Evolutionary conservation across 805 yeast genomes (phyloP).

Genomic region (Metschnikowia orientalis): DNA sequence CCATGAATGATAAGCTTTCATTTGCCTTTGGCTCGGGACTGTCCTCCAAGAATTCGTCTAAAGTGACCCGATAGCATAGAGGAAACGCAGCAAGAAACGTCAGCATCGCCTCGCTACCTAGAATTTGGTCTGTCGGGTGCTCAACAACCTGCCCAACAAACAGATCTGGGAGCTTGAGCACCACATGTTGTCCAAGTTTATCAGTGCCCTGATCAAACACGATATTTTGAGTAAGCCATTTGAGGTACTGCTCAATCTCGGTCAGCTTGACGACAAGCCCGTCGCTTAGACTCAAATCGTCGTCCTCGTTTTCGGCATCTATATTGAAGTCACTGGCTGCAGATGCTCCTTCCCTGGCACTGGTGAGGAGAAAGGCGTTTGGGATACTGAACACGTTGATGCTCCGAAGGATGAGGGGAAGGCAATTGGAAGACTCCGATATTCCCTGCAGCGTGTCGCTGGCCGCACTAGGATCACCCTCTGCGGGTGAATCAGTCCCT

Average conservation of each 20-base stretch:
- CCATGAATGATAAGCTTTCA: conserved; percentile 33
- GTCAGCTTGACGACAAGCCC: conserved; percentile 29
- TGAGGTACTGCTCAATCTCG: conserved; percentile 31
- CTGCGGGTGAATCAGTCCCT: too few species aligned
- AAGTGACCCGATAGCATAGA: conserved; percentile 25
- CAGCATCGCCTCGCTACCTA: conserved; percentile 18
- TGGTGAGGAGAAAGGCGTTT: conserved; percentile 37
- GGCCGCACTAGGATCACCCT: conserved; percentile 5
- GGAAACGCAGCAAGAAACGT: conserved; percentile 29
- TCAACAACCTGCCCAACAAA: conserved; percentile 8
- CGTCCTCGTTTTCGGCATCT: conserved; percentile 34
- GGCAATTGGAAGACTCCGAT: conserved; percentile 50
- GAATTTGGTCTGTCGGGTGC: conserved; percentile 14
- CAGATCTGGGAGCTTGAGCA: conserved; percentile 13
- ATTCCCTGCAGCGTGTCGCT: too few species aligned
- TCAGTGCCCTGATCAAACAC: conserved; percentile 34
- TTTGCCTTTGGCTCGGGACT: conserved; percentile 20
- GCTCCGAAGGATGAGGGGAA: conserved; percentile 64
- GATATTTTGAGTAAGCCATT: conserved; percentile 40
- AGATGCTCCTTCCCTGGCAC: conserved; percentile 13
- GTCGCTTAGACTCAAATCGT: conserved; percentile 28
- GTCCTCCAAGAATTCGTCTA: conserved; percentile 33
- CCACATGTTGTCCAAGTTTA: conserved; percentile 12
- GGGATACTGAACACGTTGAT: conserved; percentile 65
- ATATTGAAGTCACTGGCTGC: conserved; percentile 27